Conservation (phyloP, 306 rosid species). For the Sindora glabra region DNA sequence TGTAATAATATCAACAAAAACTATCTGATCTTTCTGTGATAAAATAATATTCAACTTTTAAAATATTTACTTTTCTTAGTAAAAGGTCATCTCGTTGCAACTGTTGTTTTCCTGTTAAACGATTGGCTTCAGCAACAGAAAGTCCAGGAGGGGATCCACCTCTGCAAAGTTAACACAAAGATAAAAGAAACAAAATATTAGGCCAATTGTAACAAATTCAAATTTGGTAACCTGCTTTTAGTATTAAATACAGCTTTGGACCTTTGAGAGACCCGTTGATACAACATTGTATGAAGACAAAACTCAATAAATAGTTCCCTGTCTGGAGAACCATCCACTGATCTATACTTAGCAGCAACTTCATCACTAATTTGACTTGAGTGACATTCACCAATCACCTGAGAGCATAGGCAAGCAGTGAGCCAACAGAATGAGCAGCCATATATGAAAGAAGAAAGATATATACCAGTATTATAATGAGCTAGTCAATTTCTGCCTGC, state of each 20-base stretch:
- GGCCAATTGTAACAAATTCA: not conserved
- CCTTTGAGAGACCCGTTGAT: slow-evolving; percentile 76
- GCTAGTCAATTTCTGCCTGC: too few species aligned
- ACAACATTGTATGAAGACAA: slow-evolving; percentile 79
- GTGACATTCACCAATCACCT: slow-evolving; percentile 90
- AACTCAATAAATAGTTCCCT: slow-evolving; percentile 68
- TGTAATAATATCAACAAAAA: slow-evolving; percentile 8
- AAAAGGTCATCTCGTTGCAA: slow-evolving; percentile 49
- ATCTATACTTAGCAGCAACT: slow-evolving; percentile 60
- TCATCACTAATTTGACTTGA: slow-evolving; percentile 50
- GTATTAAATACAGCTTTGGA: slow-evolving; percentile 22
- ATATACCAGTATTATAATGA: not conserved
- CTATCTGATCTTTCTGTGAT: slow-evolving; percentile 11
- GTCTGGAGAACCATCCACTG: slow-evolving; percentile 42
- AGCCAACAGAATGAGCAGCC: slow-evolving; percentile 7
- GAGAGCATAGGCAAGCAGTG: slow-evolving; percentile 31
- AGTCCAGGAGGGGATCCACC: slow-evolving; percentile 77
- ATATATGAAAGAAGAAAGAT: slow-evolving; percentile 14
- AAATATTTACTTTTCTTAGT: slow-evolving; percentile 53
- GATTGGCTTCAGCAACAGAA: slow-evolving; percentile 62
- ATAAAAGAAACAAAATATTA: not conserved
- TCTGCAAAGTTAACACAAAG: slow-evolving; percentile 29
- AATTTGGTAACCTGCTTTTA: slow-evolving; percentile 19
- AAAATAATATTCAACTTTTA: slow-evolving; percentile 7
- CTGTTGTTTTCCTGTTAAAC: slow-evolving; percentile 68